Percentiles rank a stretch among this genome's conserved stretches.
These are phyloP conservation scores for Cordyceps fumosorosea DNA, from an alignment of 2,329 filamentous ascomycete species.

Conservation along the genomic window DNA sequence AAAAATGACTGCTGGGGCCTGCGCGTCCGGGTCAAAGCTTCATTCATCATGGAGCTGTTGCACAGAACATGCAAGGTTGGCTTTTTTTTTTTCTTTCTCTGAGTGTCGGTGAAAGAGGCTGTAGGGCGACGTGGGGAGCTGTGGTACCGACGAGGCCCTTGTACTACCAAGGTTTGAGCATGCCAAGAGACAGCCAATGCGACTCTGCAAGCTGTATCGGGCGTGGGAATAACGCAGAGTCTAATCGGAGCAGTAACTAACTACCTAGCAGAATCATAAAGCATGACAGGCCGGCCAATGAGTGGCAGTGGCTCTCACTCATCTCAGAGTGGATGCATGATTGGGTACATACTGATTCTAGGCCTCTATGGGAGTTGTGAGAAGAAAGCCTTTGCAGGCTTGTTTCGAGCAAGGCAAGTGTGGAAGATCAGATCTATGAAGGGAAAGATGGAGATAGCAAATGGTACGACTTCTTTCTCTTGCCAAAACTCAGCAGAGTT, in stretches of 20 bases:
- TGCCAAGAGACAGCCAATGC: neutral
- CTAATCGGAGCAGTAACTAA: neutral
- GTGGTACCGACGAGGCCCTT: neutral
- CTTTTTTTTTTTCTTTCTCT: neutral
- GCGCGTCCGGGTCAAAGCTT: neutral
- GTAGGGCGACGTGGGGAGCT: neutral
- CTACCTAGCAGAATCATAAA: neutral
- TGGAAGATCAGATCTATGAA: neutral
- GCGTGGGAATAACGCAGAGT: neutral
- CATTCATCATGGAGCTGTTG: neutral
- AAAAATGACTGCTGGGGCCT: neutral
- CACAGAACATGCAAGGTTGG: neutral
- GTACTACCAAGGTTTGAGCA: neutral
- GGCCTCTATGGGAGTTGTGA: too few relatives aligned
- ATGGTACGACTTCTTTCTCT: neutral
- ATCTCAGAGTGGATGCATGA: too few relatives aligned
- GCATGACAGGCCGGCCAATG: neutral
- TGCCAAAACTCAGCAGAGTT: too few relatives aligned
- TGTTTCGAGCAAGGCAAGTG: too few relatives aligned
- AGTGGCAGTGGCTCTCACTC: neutral
- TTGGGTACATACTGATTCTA: too few relatives aligned
- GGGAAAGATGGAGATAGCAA: neutral
- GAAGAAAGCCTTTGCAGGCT: too few relatives aligned
- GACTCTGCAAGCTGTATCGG: neutral
- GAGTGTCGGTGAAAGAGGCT: neutral